phyloP scores from a whole-genome alignment of 495 filamentous ascomycete species.

The Pyrenula aspistea region DNA sequence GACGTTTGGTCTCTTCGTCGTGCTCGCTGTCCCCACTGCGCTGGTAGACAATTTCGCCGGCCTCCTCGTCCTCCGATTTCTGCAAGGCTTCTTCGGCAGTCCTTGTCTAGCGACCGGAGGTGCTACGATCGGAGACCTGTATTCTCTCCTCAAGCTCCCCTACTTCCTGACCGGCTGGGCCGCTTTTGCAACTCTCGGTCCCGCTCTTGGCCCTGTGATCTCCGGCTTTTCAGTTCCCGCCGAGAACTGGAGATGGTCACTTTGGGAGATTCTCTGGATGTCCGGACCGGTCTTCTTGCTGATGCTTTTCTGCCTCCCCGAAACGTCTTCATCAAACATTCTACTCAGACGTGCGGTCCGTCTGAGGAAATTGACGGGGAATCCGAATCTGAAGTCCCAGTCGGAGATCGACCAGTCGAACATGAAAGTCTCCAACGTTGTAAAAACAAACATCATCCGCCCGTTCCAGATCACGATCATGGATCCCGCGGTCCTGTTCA shows the following conservation, averaged over 20 bases:
- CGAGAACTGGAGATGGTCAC: slow-evolving; percentile 42
- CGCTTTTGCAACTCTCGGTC: slow-evolving; percentile 26
- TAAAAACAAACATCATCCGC: slow-evolving; percentile 47
- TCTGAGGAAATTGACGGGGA: slow-evolving; percentile 27
- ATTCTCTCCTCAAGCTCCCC: slow-evolving; percentile 38
- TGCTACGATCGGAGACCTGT: slow-evolving; percentile 42
- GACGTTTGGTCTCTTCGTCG: slow-evolving; percentile 33
- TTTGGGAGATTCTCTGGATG: slow-evolving; percentile 38
- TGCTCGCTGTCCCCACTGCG: slow-evolving; percentile 34
- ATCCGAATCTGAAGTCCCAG: slow-evolving; percentile 28
- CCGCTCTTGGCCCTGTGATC: slow-evolving; percentile 49
- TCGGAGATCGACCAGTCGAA: slow-evolving; percentile 39
- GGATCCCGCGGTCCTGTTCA: slow-evolving; percentile 51
- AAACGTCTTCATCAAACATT: slow-evolving; percentile 38
- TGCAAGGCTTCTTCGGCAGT: slow-evolving; percentile 42
- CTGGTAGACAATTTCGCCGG: slow-evolving; percentile 34
- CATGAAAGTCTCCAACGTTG: slow-evolving; percentile 30
- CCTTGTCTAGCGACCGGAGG: slow-evolving; percentile 43
- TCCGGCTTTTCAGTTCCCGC: slow-evolving; percentile 50
- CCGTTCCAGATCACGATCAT: slow-evolving; percentile 51
- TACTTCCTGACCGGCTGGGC: slow-evolving; percentile 44
- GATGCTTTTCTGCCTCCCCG: slow-evolving; percentile 31
- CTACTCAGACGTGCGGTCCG: slow-evolving; percentile 26
- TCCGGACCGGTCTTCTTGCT: slow-evolving; percentile 32
- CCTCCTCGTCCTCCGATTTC: slow-evolving; percentile 36